Evolutionary conservation across 106 monocot genomes (phyloP).

Genomic region (Dendrobium huoshanense): DNA sequence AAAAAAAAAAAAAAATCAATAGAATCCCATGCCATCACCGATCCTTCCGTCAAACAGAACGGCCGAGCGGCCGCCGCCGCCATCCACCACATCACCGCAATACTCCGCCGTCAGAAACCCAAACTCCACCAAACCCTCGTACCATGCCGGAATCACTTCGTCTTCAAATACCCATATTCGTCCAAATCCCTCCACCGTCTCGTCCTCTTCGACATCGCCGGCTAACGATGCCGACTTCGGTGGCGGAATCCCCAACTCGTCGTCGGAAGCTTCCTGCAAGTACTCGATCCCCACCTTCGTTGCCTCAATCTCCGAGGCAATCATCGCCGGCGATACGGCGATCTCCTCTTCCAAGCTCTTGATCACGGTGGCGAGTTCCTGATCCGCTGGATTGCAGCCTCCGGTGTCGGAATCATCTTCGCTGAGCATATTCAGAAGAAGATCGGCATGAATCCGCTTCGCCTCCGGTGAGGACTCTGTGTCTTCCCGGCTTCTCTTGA

Average conservation of each 20-base stretch:
- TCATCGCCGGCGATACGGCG: neutral
- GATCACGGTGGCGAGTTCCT: slow-evolving; percentile 35
- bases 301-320: neutral
- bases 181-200: slow-evolving; percentile 6
- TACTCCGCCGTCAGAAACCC: neutral
- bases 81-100: neutral
- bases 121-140: neutral
- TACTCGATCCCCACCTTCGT: slow-evolving; percentile 22
- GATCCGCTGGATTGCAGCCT: slow-evolving; percentile 1
- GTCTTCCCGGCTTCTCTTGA: slow-evolving; percentile 11
- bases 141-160: neutral
- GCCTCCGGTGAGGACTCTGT: neutral
- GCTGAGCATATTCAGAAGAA: slow-evolving; percentile 23
- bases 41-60: neutral
- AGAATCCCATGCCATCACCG: neutral
- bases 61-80: neutral
- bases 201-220: neutral
- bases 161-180: slow-evolving; percentile 27
- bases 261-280: slow-evolving; percentile 45
- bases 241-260: slow-evolving; percentile 53
- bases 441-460: slow-evolving; percentile 15
- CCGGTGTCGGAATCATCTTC: slow-evolving; percentile 13
- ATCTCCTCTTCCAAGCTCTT: slow-evolving; percentile 43
- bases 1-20: neutral
- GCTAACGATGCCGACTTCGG: neutral